Evolutionary conservation across 129 eudicot species (phyloP).

Genomic region (Tanacetum coccineum): DNA sequence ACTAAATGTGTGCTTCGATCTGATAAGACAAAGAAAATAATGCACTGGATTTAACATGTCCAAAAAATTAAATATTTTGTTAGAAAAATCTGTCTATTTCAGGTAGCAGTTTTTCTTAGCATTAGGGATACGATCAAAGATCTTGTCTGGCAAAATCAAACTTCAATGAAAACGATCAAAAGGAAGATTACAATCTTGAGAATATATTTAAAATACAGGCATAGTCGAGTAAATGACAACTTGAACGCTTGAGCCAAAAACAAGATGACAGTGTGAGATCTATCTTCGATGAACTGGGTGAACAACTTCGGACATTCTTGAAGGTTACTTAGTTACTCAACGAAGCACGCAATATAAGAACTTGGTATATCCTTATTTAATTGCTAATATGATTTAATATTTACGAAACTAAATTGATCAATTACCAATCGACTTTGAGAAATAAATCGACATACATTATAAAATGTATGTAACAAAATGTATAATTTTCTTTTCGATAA

Average conservation of each 20-base stretch:
- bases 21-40: background rate
- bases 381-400: no score
- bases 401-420: no score
- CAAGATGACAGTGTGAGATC: background rate
- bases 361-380: no score
- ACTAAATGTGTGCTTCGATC: background rate
- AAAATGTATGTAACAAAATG: no score
- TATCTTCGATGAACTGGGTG: background rate
- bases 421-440: no score
- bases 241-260: background rate
- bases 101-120: background rate
- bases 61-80: background rate
- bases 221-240: background rate
- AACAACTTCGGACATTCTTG: background rate
- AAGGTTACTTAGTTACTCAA: no score
- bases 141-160: slow-evolving; percentile 1
- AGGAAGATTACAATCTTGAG: background rate
- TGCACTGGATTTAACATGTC: no score
- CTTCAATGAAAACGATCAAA: background rate
- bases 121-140: background rate
- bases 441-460: no score
- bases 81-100: background rate
- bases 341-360: no score
- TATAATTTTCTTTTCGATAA: no score
- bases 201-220: background rate